Percentiles rank a stretch among this genome's conserved stretches.
phyloP scores from a whole-genome alignment of 768 basidiomycete genomes.

The Auriscalpium orientale region DNA sequence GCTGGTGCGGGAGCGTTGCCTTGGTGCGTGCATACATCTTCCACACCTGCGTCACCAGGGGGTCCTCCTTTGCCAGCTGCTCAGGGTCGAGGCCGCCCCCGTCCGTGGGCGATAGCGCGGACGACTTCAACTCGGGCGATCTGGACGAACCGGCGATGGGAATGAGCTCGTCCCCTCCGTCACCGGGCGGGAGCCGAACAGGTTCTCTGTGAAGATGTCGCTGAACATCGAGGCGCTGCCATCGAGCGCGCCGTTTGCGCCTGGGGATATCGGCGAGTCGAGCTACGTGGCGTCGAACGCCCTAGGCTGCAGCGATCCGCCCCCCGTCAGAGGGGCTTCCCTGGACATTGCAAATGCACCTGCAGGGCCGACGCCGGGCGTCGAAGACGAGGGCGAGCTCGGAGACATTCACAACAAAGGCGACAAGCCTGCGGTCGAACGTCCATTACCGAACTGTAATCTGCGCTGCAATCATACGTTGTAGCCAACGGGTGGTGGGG shows the following conservation, averaged over 20 bases:
- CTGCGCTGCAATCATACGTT: conserved; percentile 20
- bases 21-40: conserved; percentile 91
- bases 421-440: conserved; percentile 47
- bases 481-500: conserved; percentile 11
- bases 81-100: conserved; percentile 41
- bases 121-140: conserved; percentile 56
- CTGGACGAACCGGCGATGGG: conserved; percentile 61
- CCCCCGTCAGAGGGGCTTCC: neutral
- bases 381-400: conserved; percentile 39
- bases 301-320: conserved; percentile 2
- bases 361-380: conserved; percentile 24
- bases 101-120: conserved; percentile 32
- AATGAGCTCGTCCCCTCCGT: conserved; percentile 42
- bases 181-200: conserved; percentile 43
- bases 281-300: neutral
- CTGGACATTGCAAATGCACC: neutral
- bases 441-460: conserved; percentile 34
- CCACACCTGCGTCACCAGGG: conserved; percentile 94
- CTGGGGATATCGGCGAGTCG: conserved; percentile 8
- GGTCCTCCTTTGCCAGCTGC: conserved; percentile 73
- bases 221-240: conserved; percentile 37
- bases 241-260: neutral
- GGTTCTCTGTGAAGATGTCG: conserved; percentile 42
- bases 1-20: conserved; percentile 80
- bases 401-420: conserved; percentile 86